These are phyloP conservation scores for Fusarium equiseti DNA, from an alignment of 2,329 filamentous ascomycete genomes.

Conservation along the genomic window DNA sequence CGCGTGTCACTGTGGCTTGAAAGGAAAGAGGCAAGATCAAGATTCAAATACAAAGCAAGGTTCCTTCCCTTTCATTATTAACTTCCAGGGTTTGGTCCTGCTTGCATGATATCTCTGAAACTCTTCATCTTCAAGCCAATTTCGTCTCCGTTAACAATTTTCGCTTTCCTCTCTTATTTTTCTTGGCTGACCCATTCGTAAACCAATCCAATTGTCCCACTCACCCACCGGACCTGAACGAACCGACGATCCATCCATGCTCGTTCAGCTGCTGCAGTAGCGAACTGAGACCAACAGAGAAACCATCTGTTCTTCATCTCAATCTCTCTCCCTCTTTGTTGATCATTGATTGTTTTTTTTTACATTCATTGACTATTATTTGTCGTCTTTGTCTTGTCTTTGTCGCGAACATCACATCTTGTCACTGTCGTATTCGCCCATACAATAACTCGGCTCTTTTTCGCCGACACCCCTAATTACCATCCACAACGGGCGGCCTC, in stretches of 20 bases:
- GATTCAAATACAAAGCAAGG: constrained; percentile 23
- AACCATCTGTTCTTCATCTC: constrained; percentile 12
- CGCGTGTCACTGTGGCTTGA: background rate
- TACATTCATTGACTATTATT: constrained; percentile 6
- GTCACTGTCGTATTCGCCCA: background rate
- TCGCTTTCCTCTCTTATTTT: constrained; percentile 26
- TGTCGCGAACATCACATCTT: background rate
- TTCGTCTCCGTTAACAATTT: constrained; percentile 24
- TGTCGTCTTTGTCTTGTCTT: background rate
- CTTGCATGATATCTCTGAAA: constrained; percentile 10
- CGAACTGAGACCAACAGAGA: constrained; percentile 30
- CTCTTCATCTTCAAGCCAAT: constrained; percentile 19
- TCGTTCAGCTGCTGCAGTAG: background rate
- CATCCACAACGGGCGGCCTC: constrained; percentile 11
- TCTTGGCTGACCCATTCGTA: constrained; percentile 25
- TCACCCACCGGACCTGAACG: constrained; percentile 25
- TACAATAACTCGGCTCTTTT: background rate
- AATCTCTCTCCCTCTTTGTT: constrained; percentile 2
- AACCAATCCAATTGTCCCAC: constrained; percentile 27
- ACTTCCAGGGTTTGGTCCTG: background rate
- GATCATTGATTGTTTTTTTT: constrained; percentile 10
- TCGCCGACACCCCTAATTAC: constrained; percentile 9
- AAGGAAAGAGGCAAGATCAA: background rate
- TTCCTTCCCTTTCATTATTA: constrained; percentile 11
- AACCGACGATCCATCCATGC: constrained; percentile 37